phyloP scores from a whole-genome alignment of 2,329 filamentous ascomycete species.

The Ophiostoma quercus region DNA sequence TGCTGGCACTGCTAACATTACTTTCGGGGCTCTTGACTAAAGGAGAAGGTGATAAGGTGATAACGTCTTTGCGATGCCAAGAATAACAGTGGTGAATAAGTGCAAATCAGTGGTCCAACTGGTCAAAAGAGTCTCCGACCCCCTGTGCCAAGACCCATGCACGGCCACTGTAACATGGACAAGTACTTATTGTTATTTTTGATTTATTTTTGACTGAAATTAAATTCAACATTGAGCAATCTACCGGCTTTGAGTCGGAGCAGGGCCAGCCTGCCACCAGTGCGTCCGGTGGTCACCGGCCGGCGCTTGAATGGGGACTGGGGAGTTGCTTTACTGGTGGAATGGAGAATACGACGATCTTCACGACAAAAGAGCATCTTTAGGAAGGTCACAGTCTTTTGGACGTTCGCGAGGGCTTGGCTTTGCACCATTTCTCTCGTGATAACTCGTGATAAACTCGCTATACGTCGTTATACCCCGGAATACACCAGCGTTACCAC shows the following conservation, averaged over 20 bases:
- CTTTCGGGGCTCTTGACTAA: not conserved
- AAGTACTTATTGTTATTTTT: not conserved
- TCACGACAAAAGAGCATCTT: not conserved
- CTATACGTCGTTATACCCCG: not conserved
- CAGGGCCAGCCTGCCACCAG: not conserved
- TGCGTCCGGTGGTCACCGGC: not conserved
- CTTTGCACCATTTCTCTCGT: conserved; percentile 3
- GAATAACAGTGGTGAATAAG: not conserved
- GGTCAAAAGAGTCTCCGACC: not conserved
- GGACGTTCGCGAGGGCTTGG: not conserved
- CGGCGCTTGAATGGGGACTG: not conserved
- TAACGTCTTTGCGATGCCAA: conserved; percentile 6
- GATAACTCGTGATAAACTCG: conserved; percentile 6
- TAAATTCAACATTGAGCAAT: not conserved
- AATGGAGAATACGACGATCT: not conserved
- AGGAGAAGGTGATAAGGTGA: conserved; percentile 11
- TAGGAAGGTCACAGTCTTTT: conserved; percentile 10
- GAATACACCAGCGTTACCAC: not conserved
- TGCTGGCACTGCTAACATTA: not conserved
- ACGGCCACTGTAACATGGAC: not conserved
- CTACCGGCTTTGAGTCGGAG: not conserved
- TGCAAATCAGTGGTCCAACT: not conserved
- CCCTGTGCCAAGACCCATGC: conserved; percentile 4
- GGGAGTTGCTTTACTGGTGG: not conserved
- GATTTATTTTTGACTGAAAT: not conserved